Evolutionary conservation across 169 alveolate genomes (phyloP).

Genomic region (Cryptosporidium tyzzeri): DNA sequence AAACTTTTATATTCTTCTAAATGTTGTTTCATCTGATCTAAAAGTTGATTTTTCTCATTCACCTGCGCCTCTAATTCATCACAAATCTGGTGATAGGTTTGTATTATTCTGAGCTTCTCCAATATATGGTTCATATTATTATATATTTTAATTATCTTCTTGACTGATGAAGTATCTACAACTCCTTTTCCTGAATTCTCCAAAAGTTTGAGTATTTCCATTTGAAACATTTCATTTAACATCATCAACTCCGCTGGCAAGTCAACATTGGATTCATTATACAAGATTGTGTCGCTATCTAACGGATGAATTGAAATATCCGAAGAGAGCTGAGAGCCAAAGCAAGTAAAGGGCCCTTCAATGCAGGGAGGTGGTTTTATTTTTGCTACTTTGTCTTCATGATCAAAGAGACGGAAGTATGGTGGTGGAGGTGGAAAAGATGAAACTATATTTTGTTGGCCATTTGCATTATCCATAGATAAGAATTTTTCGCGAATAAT

Average conservation of each 20-base stretch:
- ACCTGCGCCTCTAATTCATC: conserved; percentile 49
- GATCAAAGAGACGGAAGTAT: conserved; percentile 49
- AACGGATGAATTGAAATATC: conserved; percentile 52
- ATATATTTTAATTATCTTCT: conserved; percentile 46
- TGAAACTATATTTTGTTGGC: conserved; percentile 29
- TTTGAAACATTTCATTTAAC: conserved; percentile 34
- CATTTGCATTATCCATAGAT: conserved; percentile 8
- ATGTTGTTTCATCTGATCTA: conserved; percentile 31
- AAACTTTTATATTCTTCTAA: conserved; percentile 20
- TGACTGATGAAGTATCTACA: conserved; percentile 23
- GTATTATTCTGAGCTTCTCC: conserved; percentile 58
- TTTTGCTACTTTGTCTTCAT: conserved; percentile 8
- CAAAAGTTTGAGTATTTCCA: conserved; percentile 29
- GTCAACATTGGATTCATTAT: conserved; percentile 27
- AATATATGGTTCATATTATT: conserved; percentile 53
- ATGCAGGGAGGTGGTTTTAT: conserved; percentile 71
- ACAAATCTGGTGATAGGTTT: conserved; percentile 45
- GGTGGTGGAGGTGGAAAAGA: conserved; percentile 76
- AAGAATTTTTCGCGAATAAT: neutral
- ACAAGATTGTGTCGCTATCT: conserved; percentile 56
- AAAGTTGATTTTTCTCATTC: conserved; percentile 15
- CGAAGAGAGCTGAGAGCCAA: conserved; percentile 67
- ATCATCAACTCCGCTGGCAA: conserved; percentile 20
- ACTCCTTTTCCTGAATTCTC: conserved; percentile 53
- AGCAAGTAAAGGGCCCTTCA: conserved; percentile 63